Base-by-base conservation (phyloP, 1,284 basidiomycete species). In the Cryptococcus maquisensis region DNA sequence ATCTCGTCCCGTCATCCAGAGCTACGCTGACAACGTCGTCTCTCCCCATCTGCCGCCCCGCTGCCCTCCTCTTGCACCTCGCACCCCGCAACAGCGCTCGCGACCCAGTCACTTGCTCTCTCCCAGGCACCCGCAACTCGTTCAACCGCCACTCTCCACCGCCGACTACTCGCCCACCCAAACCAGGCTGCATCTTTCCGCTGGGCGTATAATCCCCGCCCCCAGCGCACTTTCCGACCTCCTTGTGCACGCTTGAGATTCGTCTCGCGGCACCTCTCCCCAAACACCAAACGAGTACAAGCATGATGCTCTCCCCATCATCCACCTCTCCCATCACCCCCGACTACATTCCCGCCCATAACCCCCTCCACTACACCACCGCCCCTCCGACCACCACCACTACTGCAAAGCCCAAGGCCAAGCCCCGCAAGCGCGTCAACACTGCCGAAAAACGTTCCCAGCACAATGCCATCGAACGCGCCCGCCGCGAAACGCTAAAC, bases 391-490 rank as follows among this genome's bases (percentile, higher is more conserved):
- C 57, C 43, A 59, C 56, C 49, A 48, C 61, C 37, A 46, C 55
- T 57, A 47, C 55, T 54, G 24, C 42, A 49, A 62, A 62, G 46
- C 52, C 63, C 21, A 52, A 49, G 39, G 55, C 54, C 44, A 69
- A 86, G 81, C 75, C 81, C 83, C 63, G 75, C 47, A 76, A 76
- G 64, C 84, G 90, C 38, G 90, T 90, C 56, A 93, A 93, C 78
- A 95, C 91, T 43, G 92, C 92, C 57, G 93, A 95, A 75, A 87
- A 91, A 73, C 81, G 92, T 47, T 90, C 90, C 6, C 91, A 88
- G 38, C 92, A 96, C 79, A 97, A 97, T 70, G 93, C 93, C 32
- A 90, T 95, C 56, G 93, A 96, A 79, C 82, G 93, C 55, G 87
- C 88, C 67, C 83, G 93, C 50, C 81, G 92, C 55, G 93, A 96